Evolutionary conservation across 176 grass and related monocot species (phyloP), one percentile per base, ranked within the genome.

Genomic region (Paspalum notatum): DNA sequence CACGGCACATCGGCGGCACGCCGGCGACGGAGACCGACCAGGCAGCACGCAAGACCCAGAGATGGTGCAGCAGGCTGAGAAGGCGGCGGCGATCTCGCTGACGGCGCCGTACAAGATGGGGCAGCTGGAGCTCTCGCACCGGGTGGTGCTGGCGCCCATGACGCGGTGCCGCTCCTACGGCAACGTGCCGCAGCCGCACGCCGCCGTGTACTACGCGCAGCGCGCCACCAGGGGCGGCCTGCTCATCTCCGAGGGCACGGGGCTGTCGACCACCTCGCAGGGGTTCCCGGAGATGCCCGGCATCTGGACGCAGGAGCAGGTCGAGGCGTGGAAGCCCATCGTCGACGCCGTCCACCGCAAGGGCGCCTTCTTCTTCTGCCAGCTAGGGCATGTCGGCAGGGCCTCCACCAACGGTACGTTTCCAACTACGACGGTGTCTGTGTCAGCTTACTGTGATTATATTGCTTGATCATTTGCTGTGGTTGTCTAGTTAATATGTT

Each of bases 291-390:
- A 81, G 21, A 63, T 54, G 0, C 86, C 90, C 3, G 87, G 68
- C 68, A 37, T 71, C 46, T 71, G 68, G 68, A 71, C 68, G 46
- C 68, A 18, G 25, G 68, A 71, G 68, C 68, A 71, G 57, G 16
- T 87, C 6, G 71, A 84, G 5, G 91, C 87, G 1, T 93, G 87
- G 90, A 92, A 86, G 9, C 86, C 90, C 14, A 87, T 92, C 56
- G 83, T 92, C 12, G 83, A 92, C 15, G 86, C 86, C 32, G 85
- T 93, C 64, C 90, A 93, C 41, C 61, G 72, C 41, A 87, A 90
- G 68, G 87, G 87, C 4, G 78, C 15, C 0, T 13, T 92, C 8
- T 89, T 92, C 54, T 84, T 92, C 75, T 78, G 65, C 9, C 90
- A 92, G 56, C 68, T 90, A 0, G 80, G 74, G 86, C 87, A 92